phyloP scores from a whole-genome alignment of 1,284 basidiomycete genomes.

The Chondrostereum purpureum region DNA sequence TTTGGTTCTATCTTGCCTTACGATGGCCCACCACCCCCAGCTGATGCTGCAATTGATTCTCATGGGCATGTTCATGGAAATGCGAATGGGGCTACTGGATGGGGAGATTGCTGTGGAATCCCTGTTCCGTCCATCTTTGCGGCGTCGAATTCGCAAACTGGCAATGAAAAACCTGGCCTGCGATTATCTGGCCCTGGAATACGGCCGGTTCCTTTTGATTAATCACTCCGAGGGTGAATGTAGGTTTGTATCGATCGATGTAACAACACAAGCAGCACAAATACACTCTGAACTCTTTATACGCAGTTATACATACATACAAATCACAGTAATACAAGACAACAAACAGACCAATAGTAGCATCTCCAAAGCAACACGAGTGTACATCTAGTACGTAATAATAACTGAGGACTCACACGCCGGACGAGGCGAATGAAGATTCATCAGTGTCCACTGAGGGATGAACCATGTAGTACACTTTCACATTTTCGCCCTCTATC shows the following conservation, averaged over 20 bases:
- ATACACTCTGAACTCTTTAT: neutral
- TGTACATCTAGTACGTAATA: constrained; percentile 3
- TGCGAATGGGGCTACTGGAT: constrained; percentile 48
- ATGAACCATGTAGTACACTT: constrained; percentile 76
- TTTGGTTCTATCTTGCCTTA: constrained; percentile 85
- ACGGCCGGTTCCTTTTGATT: constrained; percentile 82
- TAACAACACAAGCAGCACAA: neutral
- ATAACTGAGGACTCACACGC: constrained; percentile 3
- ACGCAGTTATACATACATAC: neutral
- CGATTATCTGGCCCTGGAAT: constrained; percentile 55
- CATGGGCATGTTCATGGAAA: constrained; percentile 47
- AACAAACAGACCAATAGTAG: neutral
- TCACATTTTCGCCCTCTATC: constrained; percentile 49
- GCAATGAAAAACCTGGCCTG: constrained; percentile 29
- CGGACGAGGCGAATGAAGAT: constrained; percentile 32
- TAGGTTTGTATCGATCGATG: neutral
- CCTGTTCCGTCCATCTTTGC: constrained; percentile 81
- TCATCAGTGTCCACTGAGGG: constrained; percentile 70
- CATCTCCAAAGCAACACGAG: neutral
- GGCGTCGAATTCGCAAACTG: constrained; percentile 48
- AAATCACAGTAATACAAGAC: constrained; percentile 7
- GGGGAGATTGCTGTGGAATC: constrained; percentile 96
- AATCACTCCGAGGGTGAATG: constrained; percentile 13
- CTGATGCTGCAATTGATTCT: constrained; percentile 27
- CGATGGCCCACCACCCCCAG: constrained; percentile 48